These are phyloP conservation scores for Hypoxylon perforatum DNA, from an alignment of 495 filamentous ascomycete species.

Conservation along the genomic window DNA sequence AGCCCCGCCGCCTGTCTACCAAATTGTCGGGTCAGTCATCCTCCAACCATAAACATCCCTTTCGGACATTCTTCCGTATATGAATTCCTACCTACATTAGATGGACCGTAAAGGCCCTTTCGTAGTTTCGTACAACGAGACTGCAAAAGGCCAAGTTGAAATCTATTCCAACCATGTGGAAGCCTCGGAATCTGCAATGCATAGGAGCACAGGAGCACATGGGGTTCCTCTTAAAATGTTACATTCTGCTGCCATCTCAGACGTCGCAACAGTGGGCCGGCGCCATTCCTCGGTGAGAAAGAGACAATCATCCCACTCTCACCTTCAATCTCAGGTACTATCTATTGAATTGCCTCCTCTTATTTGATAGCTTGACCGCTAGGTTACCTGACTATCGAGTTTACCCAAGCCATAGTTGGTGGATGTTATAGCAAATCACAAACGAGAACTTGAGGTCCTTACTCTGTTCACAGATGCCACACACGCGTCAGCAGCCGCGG, in stretches of 20 bases:
- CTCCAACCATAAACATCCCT: slow-evolving; percentile 34
- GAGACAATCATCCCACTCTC: slow-evolving; percentile 4
- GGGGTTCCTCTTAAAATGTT: slow-evolving; percentile 28
- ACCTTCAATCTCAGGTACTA: slow-evolving; percentile 6
- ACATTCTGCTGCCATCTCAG: slow-evolving; percentile 27
- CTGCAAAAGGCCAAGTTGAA: slow-evolving; percentile 19
- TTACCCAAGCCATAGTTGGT: background rate
- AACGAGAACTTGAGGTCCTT: slow-evolving; percentile 10
- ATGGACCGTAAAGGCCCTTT: background rate
- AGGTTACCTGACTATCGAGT: slow-evolving; percentile 28
- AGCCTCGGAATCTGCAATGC: slow-evolving; percentile 17
- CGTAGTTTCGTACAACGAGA: background rate
- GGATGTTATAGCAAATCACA: slow-evolving; percentile 18
- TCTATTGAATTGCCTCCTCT: slow-evolving; percentile 2
- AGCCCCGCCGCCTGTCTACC: slow-evolving; percentile 29
- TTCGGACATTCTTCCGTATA: slow-evolving; percentile 32
- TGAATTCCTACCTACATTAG: slow-evolving; percentile 15
- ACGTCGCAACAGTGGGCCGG: slow-evolving; percentile 26
- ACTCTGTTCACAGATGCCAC: slow-evolving; percentile 19
- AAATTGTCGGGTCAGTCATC: slow-evolving; percentile 33
- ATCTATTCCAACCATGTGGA: slow-evolving; percentile 14
- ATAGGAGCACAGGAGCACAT: slow-evolving; percentile 22
- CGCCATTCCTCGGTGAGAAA: slow-evolving; percentile 17
- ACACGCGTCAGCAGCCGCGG: slow-evolving; percentile 34
- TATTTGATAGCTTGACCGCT: slow-evolving; percentile 1